Conservation (phyloP, 2,329 filamentous ascomycete species). For the Fusarium phyllophilum region DNA sequence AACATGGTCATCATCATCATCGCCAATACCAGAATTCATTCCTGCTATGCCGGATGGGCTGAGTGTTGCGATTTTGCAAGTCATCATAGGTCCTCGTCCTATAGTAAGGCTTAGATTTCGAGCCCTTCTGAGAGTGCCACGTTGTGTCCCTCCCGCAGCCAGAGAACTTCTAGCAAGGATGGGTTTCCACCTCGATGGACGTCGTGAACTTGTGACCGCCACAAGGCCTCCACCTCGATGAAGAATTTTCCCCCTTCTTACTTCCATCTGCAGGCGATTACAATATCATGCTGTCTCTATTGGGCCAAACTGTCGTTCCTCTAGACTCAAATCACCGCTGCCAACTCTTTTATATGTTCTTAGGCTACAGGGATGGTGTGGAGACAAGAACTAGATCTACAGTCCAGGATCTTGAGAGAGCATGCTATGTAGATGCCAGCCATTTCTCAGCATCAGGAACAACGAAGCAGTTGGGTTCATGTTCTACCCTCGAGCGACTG, state of each 20-base stretch:
- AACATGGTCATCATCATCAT: constrained; percentile 15
- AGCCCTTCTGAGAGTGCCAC: constrained; percentile 41
- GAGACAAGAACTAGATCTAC: constrained; percentile 42
- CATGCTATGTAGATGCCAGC: neutral
- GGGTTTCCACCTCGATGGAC: constrained; percentile 42
- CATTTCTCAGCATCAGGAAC: constrained; percentile 11
- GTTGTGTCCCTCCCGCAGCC: constrained; percentile 37
- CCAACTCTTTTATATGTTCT: constrained; percentile 19
- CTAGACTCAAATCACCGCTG: constrained; percentile 26
- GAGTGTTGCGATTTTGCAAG: constrained; percentile 19
- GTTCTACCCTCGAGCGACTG: constrained; percentile 4
- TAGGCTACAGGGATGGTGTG: constrained; percentile 34
- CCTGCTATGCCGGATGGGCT: constrained; percentile 12
- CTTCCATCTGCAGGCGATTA: constrained; percentile 18
- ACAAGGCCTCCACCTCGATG: constrained; percentile 43
- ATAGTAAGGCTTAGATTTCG: constrained; percentile 32
- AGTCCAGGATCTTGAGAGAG: constrained; percentile 40
- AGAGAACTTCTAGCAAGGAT: constrained; percentile 28
- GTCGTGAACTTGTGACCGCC: constrained; percentile 36
- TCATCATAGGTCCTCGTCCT: constrained; percentile 21
- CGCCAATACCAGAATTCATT: constrained; percentile 3
- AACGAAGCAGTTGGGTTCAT: constrained; percentile 3
- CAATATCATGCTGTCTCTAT: constrained; percentile 25
- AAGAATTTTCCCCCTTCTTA: constrained; percentile 33
- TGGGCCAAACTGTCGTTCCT: constrained; percentile 6